These are phyloP conservation scores for Candida nanaspora DNA, from an alignment of 805 yeast species.

Conservation along the genomic window DNA sequence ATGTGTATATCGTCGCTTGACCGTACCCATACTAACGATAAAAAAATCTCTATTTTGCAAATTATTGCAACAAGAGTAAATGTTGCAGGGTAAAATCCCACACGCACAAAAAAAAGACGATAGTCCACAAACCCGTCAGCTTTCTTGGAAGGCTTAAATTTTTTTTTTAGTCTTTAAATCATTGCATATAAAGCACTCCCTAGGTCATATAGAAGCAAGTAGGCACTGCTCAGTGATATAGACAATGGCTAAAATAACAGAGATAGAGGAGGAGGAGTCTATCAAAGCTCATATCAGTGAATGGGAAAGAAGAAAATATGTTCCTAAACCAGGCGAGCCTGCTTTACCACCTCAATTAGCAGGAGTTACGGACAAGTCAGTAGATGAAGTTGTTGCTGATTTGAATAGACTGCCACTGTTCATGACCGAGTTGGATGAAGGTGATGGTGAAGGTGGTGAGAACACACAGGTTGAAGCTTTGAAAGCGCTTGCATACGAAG, in stretches of 20 bases:
- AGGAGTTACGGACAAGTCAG: conserved; percentile 50
- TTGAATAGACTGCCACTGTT: conserved; percentile 85
- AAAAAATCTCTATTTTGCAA: no score
- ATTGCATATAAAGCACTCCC: no score
- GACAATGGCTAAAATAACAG: conserved; percentile 24
- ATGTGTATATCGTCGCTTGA: no score
- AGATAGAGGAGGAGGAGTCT: conserved; percentile 13
- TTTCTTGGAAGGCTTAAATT: no score
- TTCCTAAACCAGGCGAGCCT: conserved; percentile 50
- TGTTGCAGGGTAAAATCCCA: no score
- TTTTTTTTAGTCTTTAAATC: no score
- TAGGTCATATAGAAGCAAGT: no score
- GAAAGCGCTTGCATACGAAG: conserved; percentile 87
- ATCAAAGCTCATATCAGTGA: conserved; percentile 17
- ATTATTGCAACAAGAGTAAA: no score
- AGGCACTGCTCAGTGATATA: no score
- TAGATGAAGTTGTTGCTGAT: conserved; percentile 72
- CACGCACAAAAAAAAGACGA: no score
- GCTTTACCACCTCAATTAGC: conserved; percentile 78
- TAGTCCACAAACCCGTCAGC: no score
- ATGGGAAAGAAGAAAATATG: conserved; percentile 24
- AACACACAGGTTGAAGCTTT: conserved; percentile 78
- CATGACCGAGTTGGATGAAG: conserved; percentile 80
- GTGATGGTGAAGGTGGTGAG: conserved; percentile 71
- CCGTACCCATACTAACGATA: no score